Percentiles rank a stretch among this genome's conserved stretches.
These are phyloP conservation scores for Thalassiosira mediterranea DNA, from an alignment of 352 stramenopile genomes.

Conservation along the genomic window DNA sequence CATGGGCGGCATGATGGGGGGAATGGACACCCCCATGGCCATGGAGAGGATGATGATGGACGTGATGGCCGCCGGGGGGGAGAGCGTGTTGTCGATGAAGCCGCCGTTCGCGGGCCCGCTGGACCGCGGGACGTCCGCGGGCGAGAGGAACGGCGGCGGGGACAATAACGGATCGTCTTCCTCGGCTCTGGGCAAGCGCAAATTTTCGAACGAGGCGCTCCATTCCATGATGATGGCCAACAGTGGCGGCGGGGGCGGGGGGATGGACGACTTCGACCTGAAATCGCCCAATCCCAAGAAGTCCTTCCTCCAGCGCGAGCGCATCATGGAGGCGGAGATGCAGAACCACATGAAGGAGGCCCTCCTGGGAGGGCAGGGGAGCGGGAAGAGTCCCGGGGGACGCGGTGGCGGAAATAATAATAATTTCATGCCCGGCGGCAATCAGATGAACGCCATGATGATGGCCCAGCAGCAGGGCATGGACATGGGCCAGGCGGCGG, in stretches of 20 bases:
- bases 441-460: too few relatives aligned
- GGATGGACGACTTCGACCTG: neutral
- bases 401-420: neutral
- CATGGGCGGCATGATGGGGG: neutral
- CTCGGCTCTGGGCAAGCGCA: constrained; percentile 4
- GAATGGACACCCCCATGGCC: too few relatives aligned
- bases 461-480: too few relatives aligned
- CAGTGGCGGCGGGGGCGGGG: neutral
- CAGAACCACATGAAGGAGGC: constrained; percentile 25
- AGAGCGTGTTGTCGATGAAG: too few relatives aligned
- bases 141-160: too few relatives aligned
- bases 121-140: too few relatives aligned
- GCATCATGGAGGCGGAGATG: constrained; percentile 46
- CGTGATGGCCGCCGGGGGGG: too few relatives aligned
- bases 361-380: neutral
- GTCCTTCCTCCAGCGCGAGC: constrained; percentile 31
- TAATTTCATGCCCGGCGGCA: neutral
- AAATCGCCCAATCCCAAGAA: constrained; percentile 42
- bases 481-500: too few relatives aligned
- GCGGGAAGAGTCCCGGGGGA: constrained; percentile 2
- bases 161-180: too few relatives aligned
- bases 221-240: neutral
- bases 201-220: neutral
- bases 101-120: too few relatives aligned
- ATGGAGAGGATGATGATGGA: too few relatives aligned